Base-by-base conservation (phyloP, 164 flowering plant species). In the Piper betle region DNA sequence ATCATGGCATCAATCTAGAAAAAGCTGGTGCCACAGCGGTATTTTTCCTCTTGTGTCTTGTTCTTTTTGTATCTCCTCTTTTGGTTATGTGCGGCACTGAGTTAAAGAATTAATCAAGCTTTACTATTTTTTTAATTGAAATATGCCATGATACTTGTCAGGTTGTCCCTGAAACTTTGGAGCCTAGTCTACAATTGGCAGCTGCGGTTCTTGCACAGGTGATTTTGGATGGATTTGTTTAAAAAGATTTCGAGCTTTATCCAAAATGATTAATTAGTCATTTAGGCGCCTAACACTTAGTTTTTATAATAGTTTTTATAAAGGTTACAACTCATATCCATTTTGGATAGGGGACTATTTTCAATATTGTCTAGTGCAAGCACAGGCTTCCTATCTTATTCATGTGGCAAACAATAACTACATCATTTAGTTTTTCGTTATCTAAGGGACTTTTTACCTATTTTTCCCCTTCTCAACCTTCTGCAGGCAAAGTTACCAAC, bases 201-300 rank as follows among this genome's bases (percentile, higher is more conserved):
- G 96, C 99, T 69, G 99, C 99, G 70, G 99, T 94, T 72, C 97
- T 94, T 74, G 93, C 99, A 58, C 97, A 94, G 92, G 99, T 94
- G 69, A 64, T 17, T 46, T 62, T 37, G 13, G 52, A 50, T 37
- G 16, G 5, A 16, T 57, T 52, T 67, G 39, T 37, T 57, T 64
- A 46, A 42, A 57, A 64, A n/a, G 6, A 16, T 8, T 17, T 40
- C n/a, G 17, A 3, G 46, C 25, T 9, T 16, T 18, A 16, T 54
- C 55, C 33, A 25, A 25, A 25, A 25, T 25, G 2, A 25, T 2
- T 25, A 25, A 25, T 2, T 25, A 25, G 33, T 2, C 33, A 25
- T 25, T 25, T 25, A 25, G 33, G 33, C 33, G 33, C 33, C 33
- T 2, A 25, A 25, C 33, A 0, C 33, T 25, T 25, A 25, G 33